Conservation (phyloP, 192 early-diverging fungal species). For the Coemansia brasiliensis region DNA sequence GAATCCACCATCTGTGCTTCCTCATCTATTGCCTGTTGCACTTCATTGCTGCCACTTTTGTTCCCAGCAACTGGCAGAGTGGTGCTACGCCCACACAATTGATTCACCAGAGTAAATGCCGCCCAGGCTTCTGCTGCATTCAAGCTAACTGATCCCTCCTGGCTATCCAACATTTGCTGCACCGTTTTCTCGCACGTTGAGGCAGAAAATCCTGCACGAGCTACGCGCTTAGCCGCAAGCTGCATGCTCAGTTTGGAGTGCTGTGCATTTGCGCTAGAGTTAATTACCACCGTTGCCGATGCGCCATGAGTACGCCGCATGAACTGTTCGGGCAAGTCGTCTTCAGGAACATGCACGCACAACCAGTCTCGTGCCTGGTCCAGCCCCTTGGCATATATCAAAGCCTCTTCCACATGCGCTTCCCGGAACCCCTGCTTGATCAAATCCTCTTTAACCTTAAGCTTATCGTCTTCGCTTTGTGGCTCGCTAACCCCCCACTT, state of each 20-base stretch:
- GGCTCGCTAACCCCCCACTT: constrained; percentile 16
- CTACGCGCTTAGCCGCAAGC: constrained; percentile 24
- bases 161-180: background rate
- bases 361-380: constrained; percentile 78
- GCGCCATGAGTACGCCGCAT: constrained; percentile 24
- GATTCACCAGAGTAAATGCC: constrained; percentile 6
- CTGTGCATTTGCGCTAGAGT: background rate
- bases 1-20: constrained; percentile 30
- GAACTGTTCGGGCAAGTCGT: constrained; percentile 59
- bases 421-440: constrained; percentile 67
- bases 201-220: constrained; percentile 28
- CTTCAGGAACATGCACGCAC: constrained; percentile 86
- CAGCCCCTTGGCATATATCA: constrained; percentile 57
- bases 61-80: too few species aligned
- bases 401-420: constrained; percentile 74
- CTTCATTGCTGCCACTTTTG: background rate
- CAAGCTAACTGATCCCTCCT: background rate
- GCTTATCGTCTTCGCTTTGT: background rate
- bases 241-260: background rate
- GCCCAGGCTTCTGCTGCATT: constrained; percentile 14
- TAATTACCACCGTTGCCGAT: constrained; percentile 5
- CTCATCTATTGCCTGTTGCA: constrained; percentile 11
- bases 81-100: constrained; percentile 5
- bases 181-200: constrained; percentile 4
- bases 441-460: background rate